These are phyloP conservation scores for Blastomyces emzantsi DNA, from an alignment of 2,329 filamentous ascomycete species.

Conservation along the genomic window DNA sequence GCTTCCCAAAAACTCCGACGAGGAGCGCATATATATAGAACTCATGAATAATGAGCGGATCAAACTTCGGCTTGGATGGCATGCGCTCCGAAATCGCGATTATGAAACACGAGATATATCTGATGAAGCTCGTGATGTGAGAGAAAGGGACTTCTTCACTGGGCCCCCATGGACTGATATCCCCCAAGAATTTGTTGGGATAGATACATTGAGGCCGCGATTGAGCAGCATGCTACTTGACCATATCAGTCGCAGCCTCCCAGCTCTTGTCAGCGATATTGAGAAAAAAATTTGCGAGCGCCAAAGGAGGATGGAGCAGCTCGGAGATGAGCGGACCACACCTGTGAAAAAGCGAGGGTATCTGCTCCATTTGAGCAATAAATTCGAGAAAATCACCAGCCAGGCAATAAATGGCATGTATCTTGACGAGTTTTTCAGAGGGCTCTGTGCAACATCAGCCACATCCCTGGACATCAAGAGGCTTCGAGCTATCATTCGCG, in stretches of 20 bases:
- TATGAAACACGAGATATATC: conserved; percentile 14
- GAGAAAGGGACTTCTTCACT: conserved; percentile 20
- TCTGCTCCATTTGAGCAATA: conserved; percentile 31
- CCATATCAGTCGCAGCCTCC: conserved; percentile 24
- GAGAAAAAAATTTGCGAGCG: conserved; percentile 28
- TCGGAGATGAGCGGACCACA: conserved; percentile 25
- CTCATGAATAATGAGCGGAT: conserved; percentile 22
- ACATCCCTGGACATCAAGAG: conserved; percentile 1
- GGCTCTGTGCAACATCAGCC: not conserved
- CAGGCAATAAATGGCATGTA: conserved; percentile 29
- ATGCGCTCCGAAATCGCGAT: conserved; percentile 22
- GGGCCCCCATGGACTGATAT: conserved; percentile 19
- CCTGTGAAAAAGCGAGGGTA: conserved; percentile 26
- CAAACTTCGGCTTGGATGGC: conserved; percentile 23
- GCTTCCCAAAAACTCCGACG: conserved; percentile 21
- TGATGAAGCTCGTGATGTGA: conserved; percentile 16
- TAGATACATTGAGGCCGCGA: conserved; percentile 18
- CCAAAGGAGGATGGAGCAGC: conserved; percentile 43
- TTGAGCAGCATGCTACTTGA: conserved; percentile 22
- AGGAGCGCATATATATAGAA: conserved; percentile 19
- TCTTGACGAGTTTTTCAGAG: conserved; percentile 26
- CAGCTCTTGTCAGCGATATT: conserved; percentile 20
- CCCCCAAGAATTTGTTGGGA: conserved; percentile 16
- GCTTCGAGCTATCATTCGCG: conserved; percentile 14
- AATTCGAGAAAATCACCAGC: conserved; percentile 30